phyloP scores from a whole-genome alignment of 805 yeast species.

The Yamadazyma laniorum region DNA sequence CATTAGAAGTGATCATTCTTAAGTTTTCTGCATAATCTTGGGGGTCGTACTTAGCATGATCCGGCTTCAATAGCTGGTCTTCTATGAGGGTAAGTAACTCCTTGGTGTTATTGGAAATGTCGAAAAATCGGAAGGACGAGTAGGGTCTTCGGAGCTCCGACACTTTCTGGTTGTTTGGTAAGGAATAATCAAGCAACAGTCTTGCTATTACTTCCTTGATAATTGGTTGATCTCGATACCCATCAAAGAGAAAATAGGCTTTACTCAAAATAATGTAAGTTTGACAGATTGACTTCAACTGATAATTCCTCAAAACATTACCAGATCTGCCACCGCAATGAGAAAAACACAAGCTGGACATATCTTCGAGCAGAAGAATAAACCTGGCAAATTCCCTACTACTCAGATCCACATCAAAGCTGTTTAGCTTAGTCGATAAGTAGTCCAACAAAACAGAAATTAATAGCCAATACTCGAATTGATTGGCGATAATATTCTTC shows the following conservation, averaged over 20 bases:
- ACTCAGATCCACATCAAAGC: slow-evolving; percentile 20
- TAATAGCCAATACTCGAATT: slow-evolving; percentile 30
- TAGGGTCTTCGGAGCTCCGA: slow-evolving; percentile 8
- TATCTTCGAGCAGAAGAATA: slow-evolving; percentile 21
- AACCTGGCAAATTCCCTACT: slow-evolving; percentile 23
- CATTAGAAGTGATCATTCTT: background rate
- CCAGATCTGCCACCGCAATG: slow-evolving; percentile 10
- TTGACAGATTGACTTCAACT: slow-evolving; percentile 10
- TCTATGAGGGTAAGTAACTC: slow-evolving; percentile 8
- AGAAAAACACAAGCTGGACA: slow-evolving; percentile 14
- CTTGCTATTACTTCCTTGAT: slow-evolving; percentile 8
- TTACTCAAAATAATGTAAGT: slow-evolving; percentile 17
- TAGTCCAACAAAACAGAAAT: slow-evolving; percentile 23
- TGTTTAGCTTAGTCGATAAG: slow-evolving; percentile 15
- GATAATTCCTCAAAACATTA: slow-evolving; percentile 12
- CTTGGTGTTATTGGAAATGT: slow-evolving; percentile 11
- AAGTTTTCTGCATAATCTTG: background rate
- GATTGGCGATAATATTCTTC: slow-evolving; percentile 18
- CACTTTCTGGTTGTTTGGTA: slow-evolving; percentile 9
- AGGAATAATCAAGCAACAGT: slow-evolving; percentile 9
- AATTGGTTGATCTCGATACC: slow-evolving; percentile 29
- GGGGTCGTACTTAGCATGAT: slow-evolving; percentile 4
- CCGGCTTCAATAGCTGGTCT: slow-evolving; percentile 8
- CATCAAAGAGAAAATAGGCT: slow-evolving; percentile 27
- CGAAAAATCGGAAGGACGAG: slow-evolving; percentile 10